These are phyloP conservation scores for Kuraishia hungarica DNA, from an alignment of 805 yeast genomes.

Conservation along the genomic window DNA sequence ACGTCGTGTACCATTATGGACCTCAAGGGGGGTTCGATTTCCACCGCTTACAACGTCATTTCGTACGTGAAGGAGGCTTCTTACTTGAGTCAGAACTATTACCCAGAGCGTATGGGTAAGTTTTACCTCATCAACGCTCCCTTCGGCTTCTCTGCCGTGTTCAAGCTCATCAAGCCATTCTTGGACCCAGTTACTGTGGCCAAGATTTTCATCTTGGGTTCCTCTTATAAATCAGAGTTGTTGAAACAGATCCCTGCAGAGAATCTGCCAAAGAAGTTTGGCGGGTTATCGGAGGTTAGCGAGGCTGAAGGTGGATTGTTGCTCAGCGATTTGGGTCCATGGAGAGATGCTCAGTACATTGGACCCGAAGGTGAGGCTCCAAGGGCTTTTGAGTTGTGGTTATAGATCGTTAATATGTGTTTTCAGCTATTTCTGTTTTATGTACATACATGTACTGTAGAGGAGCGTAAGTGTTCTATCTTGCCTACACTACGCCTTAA, in stretches of 20 bases:
- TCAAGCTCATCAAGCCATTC: constrained; percentile 84
- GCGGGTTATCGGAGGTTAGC: constrained; percentile 65
- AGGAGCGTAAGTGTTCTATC: too few relatives aligned
- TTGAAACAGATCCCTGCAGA: constrained; percentile 89
- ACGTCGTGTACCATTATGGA: constrained; percentile 96
- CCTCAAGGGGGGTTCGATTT: constrained; percentile 84
- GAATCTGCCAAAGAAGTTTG: constrained; percentile 86
- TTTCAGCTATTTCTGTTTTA: too few relatives aligned
- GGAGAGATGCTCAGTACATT: constrained; percentile 84
- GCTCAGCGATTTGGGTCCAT: constrained; percentile 90
- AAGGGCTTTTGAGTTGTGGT: constrained; percentile 27
- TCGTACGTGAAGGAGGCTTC: constrained; percentile 91
- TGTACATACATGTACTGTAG: too few relatives aligned
- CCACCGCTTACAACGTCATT: constrained; percentile 77
- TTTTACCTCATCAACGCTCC: constrained; percentile 95
- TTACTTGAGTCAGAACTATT: constrained; percentile 89
- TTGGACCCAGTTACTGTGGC: constrained; percentile 96
- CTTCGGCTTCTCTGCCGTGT: constrained; percentile 93
- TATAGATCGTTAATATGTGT: neutral
- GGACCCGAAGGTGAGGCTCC: constrained; percentile 98
- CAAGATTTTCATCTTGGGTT: constrained; percentile 82
- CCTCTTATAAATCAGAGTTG: constrained; percentile 71
- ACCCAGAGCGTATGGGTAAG: constrained; percentile 99
- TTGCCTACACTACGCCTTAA: too few relatives aligned
- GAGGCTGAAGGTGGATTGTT: constrained; percentile 74